Evolutionary conservation across 495 filamentous ascomycete genomes (phyloP), one percentile per base, ranked within the genome.

Genomic region (Hyphodiscus hymeniophilus): DNA sequence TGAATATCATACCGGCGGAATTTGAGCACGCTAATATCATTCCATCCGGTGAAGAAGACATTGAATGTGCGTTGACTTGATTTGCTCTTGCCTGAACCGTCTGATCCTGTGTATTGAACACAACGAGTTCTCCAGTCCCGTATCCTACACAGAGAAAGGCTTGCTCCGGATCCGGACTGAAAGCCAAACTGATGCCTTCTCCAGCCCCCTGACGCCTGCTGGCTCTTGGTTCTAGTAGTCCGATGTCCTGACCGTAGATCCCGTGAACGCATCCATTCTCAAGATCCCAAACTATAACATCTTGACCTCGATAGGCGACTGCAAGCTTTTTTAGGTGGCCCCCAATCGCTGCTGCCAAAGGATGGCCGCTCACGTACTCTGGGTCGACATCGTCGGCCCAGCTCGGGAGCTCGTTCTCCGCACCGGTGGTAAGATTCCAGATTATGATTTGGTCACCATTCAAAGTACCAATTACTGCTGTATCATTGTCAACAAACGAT

Each of bases 111-210:
- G 60, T 53, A 44, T 65, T 60, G 33, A 64, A 42, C 13, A 58
- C 28, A 13, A 48, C 52, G 1, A 67, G 55, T 23, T 62, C 48
- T n/a, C 63, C 62, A 52, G 66, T 63, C 3, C 49, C 46, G 34
- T 66, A 67, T 7, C 59, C 35, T 13, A 51, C 61, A 13, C 54
- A 59, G 8, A 65, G 50, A 10, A 65, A 53, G 18, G 42, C 26
- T 34, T 62, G 47, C 23, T 59, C 48, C 5, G 57, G 46, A 51
- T 61, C 61, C 2, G 63, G 64, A 41, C 65, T 67, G 56, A 68
- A 66, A 13, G 52, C 47, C 10, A 68, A 48, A 16, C 43, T 54
- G 20, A 42, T 38, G 40, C n/a, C n/a, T n/a, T 62, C 30, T 32
- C 30, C 30, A 32, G 30, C 7, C 30, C 7, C 7, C n/a, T n/a